Conservation (phyloP, 1,284 basidiomycete species). For the Sanghuangporus sanghuang region DNA sequence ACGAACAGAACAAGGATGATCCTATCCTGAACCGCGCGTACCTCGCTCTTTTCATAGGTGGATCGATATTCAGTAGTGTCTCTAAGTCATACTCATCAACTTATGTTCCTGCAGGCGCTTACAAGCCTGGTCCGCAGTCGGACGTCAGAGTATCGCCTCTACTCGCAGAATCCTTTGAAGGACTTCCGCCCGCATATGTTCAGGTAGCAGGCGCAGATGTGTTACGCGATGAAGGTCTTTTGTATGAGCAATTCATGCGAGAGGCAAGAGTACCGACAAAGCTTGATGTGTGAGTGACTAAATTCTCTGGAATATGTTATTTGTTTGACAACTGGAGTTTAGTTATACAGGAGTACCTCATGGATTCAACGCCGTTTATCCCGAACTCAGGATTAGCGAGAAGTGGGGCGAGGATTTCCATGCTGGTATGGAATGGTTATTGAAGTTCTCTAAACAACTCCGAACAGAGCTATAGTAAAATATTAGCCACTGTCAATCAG, state of each 20-base stretch:
- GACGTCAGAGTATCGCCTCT: constrained; percentile 19
- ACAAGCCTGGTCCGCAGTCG: constrained; percentile 11
- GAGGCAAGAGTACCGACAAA: constrained; percentile 18
- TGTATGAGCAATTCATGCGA: constrained; percentile 21
- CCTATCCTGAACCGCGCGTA: constrained; percentile 14
- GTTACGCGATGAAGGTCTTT: constrained; percentile 23
- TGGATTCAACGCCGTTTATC: constrained; percentile 6
- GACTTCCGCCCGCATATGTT: constrained; percentile 20
- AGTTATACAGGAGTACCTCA: constrained; percentile 14
- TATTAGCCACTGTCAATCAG: too few relatives aligned
- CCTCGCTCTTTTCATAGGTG: constrained; percentile 4
- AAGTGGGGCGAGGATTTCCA: constrained; percentile 10
- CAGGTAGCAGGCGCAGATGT: constrained; percentile 22
- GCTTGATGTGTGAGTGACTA: constrained; percentile 19
- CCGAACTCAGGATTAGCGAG: constrained; percentile 5
- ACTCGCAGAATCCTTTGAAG: constrained; percentile 18
- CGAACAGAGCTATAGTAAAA: background rate
- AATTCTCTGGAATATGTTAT: background rate
- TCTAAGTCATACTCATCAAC: constrained; percentile 2
- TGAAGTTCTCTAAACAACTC: background rate
- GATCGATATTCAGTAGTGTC: background rate
- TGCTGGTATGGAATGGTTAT: constrained; percentile 6
- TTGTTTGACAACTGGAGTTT: background rate
- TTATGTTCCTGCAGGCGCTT: constrained; percentile 15
- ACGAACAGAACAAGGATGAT: constrained; percentile 22